Base-by-base conservation (phyloP, 176 grass and related monocot species). In the Triticum turgidum region DNA sequence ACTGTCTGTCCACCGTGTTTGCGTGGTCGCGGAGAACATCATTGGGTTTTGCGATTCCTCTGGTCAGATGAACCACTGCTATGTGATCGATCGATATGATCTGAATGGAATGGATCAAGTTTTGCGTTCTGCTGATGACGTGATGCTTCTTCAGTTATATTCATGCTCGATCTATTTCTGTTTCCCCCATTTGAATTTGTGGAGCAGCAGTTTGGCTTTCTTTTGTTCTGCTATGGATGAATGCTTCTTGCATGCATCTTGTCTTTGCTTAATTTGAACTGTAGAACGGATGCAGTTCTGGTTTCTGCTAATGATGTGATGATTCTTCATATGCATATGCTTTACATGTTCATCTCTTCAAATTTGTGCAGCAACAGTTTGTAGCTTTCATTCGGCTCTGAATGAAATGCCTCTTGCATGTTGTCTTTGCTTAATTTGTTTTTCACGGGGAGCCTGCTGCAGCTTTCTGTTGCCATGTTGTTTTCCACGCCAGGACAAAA, bases 11-110 rank as follows among this genome's bases (percentile, higher is more conserved):
- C 80, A 5, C 38, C 67, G 49, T 82, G 18, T 70, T 56, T 69
- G 34, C n/a, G 11, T 82, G 64, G 18, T 82, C 65, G 44, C 56
- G 65, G 80, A 52, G 44, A 69, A 82, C 45, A 25, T 9, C 39
- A 9, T 2, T 41, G 5, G 34, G 34, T 83, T 39, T 41, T 58
- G 9, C 66, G 39, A 25, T 61, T 58, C 67, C 81, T 73, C 51
- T 66, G 38, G 81, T 41, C 29, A 27, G 81, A 37, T 71, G 52
- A 73, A 83, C 69, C 54, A 73, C 22, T 47, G 24, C 45, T 54
- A 33, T 76, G 25, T 51, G 73, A 76, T 75, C 3, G 73, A 51
- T 75, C 3, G 42, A 61, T 44, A 18, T 73, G 34, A 61, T 56
- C 30, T 72, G 30, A 83, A 38, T 38, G 29, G 27, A 69, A 69